phyloP scores from a whole-genome alignment of 1,284 basidiomycete species.

The Moesziomyces aphidis region DNA sequence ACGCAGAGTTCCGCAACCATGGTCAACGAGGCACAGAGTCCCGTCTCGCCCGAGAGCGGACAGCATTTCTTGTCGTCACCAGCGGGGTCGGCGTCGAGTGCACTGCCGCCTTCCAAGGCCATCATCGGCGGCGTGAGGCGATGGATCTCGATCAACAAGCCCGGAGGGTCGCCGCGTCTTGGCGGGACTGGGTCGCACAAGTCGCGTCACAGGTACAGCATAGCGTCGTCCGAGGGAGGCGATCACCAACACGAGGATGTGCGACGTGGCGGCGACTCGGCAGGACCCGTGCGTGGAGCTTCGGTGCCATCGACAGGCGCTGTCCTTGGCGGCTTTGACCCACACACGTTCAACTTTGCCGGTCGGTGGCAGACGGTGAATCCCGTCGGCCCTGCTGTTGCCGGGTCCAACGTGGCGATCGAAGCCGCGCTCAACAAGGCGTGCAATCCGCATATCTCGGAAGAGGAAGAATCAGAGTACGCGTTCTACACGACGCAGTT shows the following conservation, averaged over 20 bases:
- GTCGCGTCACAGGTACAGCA: conserved; percentile 30
- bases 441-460: conserved; percentile 42
- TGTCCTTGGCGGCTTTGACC: conserved; percentile 27
- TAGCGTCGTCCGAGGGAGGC: conserved; percentile 29
- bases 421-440: conserved; percentile 39
- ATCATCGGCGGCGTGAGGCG: conserved; percentile 57
- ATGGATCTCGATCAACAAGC: conserved; percentile 58
- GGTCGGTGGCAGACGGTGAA: conserved; percentile 45
- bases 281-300: conserved; percentile 4
- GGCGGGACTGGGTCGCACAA: conserved; percentile 8
- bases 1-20: conserved; percentile 24
- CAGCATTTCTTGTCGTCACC: conserved; percentile 13
- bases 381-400: conserved; percentile 18
- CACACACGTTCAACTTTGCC: conserved; percentile 48
- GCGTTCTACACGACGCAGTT: conserved; percentile 49
- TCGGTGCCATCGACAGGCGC: not conserved
- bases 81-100: conserved; percentile 4
- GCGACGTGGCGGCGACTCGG: conserved; percentile 2
- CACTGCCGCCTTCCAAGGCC: conserved; percentile 39
- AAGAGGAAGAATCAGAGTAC: conserved; percentile 43
- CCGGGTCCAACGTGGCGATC: conserved; percentile 38
- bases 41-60: conserved; percentile 16
- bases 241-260: conserved; percentile 11
- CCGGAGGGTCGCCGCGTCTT: conserved; percentile 22
- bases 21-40: conserved; percentile 26